Conservation (phyloP, 345 rosid species). For the Ceriops decandra region DNA sequence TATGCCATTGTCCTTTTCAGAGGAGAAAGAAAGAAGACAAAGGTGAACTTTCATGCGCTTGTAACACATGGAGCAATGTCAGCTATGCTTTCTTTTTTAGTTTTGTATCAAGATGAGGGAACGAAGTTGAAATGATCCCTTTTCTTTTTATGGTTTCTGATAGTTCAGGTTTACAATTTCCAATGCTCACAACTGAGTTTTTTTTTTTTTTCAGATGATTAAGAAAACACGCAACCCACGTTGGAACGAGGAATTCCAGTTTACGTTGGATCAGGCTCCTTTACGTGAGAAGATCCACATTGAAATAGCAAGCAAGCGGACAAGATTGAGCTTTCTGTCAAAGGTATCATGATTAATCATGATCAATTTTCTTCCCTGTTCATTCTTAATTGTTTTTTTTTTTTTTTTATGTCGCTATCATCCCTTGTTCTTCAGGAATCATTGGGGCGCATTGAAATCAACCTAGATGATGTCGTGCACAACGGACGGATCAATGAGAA, state of each 20-base stretch:
- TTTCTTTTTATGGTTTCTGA: too few relatives aligned
- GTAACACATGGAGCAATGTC: neutral
- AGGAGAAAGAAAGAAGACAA: conserved; percentile 71
- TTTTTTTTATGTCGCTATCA: neutral
- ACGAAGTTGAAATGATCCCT: too few relatives aligned
- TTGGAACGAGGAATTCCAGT: conserved; percentile 72
- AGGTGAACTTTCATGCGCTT: conserved; percentile 33
- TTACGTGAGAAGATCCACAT: conserved; percentile 51
- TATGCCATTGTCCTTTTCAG: conserved; percentile 54
- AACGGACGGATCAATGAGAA: conserved; percentile 81
- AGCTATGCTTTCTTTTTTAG: neutral
- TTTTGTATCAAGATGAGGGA: neutral
- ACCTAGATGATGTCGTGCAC: conserved; percentile 61
- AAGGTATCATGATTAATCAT: conserved; percentile 35
- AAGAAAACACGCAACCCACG: conserved; percentile 54
- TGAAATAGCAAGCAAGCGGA: conserved; percentile 57
- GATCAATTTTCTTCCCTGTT: neutral
- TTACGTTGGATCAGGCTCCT: conserved; percentile 63
- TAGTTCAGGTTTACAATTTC: too few relatives aligned
- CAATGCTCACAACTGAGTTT: neutral
- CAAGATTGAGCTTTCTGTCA: conserved; percentile 48
- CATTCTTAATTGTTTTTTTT: neutral
- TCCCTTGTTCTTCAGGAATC: conserved; percentile 43
- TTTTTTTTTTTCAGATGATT: conserved; percentile 38
- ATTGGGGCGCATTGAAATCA: conserved; percentile 68